Evolutionary conservation across 2,329 filamentous ascomycete genomes (phyloP).

Genomic region (Colletotrichum caudatum): DNA sequence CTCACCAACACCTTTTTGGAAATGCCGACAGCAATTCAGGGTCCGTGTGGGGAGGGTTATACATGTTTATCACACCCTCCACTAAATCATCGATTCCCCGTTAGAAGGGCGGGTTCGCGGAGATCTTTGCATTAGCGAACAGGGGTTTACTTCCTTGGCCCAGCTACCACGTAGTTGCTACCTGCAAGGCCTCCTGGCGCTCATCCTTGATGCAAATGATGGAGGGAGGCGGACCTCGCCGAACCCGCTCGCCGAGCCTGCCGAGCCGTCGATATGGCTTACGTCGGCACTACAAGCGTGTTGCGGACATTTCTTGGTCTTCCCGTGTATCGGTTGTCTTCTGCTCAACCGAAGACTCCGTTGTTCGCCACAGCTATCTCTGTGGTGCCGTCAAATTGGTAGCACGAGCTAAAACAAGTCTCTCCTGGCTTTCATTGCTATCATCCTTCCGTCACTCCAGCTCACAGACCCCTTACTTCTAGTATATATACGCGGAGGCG

Average conservation of each 20-base stretch:
- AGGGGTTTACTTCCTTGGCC: slow-evolving; percentile 4
- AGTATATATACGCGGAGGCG: neutral
- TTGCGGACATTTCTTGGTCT: neutral
- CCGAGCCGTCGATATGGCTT: neutral
- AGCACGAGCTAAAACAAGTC: slow-evolving; percentile 19
- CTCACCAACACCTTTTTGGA: neutral
- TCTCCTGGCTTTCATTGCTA: neutral
- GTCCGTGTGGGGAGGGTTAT: neutral
- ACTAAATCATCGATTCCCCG: too few species aligned
- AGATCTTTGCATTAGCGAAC: neutral
- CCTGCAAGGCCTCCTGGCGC: neutral
- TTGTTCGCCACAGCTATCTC: neutral
- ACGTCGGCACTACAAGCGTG: neutral
- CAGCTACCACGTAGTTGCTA: neutral
- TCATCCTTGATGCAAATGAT: neutral
- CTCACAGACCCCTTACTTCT: neutral
- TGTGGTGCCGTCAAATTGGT: slow-evolving; percentile 26
- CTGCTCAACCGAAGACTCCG: slow-evolving; percentile 1
- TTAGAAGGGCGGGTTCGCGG: neutral
- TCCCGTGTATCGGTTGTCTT: slow-evolving; percentile 3
- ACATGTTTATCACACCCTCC: too few species aligned
- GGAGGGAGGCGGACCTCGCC: neutral
- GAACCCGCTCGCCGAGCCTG: neutral
- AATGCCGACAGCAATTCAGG: neutral
- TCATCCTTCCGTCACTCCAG: neutral